phyloP scores from a whole-genome alignment of 2,329 filamentous ascomycete genomes.

The Eutypa lata region DNA sequence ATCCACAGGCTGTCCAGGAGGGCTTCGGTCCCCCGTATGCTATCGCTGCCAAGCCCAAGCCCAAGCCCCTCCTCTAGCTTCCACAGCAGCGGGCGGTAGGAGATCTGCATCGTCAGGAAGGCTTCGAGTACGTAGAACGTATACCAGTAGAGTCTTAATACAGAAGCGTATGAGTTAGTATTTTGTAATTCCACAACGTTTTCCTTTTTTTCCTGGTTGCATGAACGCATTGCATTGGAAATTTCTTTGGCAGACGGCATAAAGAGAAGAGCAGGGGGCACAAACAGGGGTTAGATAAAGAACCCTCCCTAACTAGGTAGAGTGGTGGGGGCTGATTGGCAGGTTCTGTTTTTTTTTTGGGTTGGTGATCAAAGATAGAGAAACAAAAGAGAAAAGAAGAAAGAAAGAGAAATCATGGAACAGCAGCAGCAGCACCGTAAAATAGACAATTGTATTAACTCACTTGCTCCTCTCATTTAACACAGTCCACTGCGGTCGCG shows the following conservation, averaged over 20 bases:
- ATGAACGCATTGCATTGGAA: no score
- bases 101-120: conserved; percentile 16
- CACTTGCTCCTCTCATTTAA: conserved; percentile 9
- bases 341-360: no score
- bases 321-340: no score
- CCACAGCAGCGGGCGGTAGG: conserved; percentile 11
- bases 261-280: not conserved
- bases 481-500: conserved; percentile 12
- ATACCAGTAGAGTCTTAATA: conserved; percentile 16
- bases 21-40: no score
- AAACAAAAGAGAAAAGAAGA: no score
- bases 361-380: no score
- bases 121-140: conserved; percentile 17
- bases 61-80: conserved; percentile 8
- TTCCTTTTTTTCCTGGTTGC: not conserved
- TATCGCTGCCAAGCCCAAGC: not conserved
- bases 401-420: not conserved
- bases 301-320: not conserved
- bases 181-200: not conserved
- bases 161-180: not conserved
- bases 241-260: no score
- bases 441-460: conserved; percentile 1
- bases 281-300: not conserved
- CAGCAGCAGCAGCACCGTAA: not conserved
- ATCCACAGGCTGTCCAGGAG: not conserved